Conservation (phyloP, 148 eudicot genomes). For the Chenopodium quinoa region DNA sequence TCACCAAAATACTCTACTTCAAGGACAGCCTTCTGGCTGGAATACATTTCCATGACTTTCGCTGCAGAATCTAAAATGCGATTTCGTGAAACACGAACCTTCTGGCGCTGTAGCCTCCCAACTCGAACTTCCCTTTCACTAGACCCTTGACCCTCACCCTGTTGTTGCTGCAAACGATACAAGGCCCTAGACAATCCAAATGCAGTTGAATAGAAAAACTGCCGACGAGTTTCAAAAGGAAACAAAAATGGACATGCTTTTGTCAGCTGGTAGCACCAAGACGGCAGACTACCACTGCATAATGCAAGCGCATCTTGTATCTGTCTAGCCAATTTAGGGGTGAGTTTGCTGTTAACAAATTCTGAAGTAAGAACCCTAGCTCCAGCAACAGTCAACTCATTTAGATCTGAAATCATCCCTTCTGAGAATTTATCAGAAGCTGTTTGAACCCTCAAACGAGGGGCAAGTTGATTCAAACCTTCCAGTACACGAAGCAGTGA, state of each 20-base stretch:
- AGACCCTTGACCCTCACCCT: constrained; percentile 86
- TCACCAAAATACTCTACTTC: constrained; percentile 99
- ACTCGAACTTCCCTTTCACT: constrained; percentile 86
- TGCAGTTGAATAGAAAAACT: constrained; percentile 95
- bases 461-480: constrained; percentile 97
- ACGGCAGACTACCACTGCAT: constrained; percentile 95
- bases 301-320: constrained; percentile 98
- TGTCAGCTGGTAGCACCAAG: constrained; percentile 97
- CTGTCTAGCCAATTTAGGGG: constrained; percentile 93
- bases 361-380: constrained; percentile 67
- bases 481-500: constrained; percentile 82
- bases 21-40: constrained; percentile 97
- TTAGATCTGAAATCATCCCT: constrained; percentile 58
- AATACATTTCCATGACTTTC: constrained; percentile 99
- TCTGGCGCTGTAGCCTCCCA: constrained; percentile 93
- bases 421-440: constrained; percentile 65
- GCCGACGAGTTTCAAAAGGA: constrained; percentile 94
- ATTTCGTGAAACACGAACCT: constrained; percentile 93
- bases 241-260: constrained; percentile 95
- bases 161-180: constrained; percentile 93
- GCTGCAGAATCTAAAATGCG: constrained; percentile 97
- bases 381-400: constrained; percentile 49
- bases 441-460: constrained; percentile 69
- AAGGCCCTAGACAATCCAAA: constrained; percentile 94
- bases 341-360: constrained; percentile 81